Evolutionary conservation across 2,329 filamentous ascomycete species (phyloP), one percentile per base, ranked within the genome.

Genomic region (Alternaria solani): DNA sequence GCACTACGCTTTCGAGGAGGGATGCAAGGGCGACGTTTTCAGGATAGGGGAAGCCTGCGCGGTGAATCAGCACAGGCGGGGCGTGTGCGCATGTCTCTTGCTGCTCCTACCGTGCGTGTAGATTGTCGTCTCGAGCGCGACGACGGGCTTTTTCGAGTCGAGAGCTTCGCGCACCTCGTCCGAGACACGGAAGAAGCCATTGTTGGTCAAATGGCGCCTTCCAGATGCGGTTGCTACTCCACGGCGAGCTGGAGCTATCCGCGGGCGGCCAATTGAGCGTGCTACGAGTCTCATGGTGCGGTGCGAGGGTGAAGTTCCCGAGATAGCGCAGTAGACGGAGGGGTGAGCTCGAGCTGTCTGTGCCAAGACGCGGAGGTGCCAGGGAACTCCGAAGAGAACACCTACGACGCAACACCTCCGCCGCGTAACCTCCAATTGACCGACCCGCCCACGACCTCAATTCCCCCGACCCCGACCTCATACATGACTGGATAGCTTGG

Each of bases 41-140:
- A 0, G 89, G 90, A 68, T 90, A 90, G 2, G 89, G 89, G 65
- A 89, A 91, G 59, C 88, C 88, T 88, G 3, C 11, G 2, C 20
- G 20, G 20, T 12, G 23, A 32, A 55, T 72, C 54, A 72, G 65
- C 53, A 53, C 9, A 3, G 11, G 9, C 11, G 7, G 5, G 16
- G 18, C 9, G 0, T 32, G 42, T 11, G 1, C 0, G 8, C 34
- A 18, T 6, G 4, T 14, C 8, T 23, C 20, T 23, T 14, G 6
- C 12, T 43, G 4, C 18, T 38, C 71, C 53, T 78, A 84, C 93
- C 94, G 80, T 99, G 95, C 1, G 95, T 99, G 79, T 99, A 98
- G 69, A 99, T 98, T 5, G 95, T 97, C 2, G 92, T 93, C 79
- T 99, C 95, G 5, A 99, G 85, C 16, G 94, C 95, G 11, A 99